Conservation (phyloP, 2,329 filamentous ascomycete species). For the Botrytis pseudocinerea region DNA sequence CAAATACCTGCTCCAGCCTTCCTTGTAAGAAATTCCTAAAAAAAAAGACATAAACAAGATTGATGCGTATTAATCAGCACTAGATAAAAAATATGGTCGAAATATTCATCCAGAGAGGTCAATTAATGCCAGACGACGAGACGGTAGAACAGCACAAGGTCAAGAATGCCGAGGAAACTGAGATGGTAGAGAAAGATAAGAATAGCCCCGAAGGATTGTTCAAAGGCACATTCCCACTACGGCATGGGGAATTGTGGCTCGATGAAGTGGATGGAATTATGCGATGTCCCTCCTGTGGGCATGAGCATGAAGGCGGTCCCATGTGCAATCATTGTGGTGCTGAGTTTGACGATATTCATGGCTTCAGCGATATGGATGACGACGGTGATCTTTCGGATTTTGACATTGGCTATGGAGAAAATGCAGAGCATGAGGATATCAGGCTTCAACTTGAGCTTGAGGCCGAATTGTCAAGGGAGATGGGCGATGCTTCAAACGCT, state of each 20-base stretch:
- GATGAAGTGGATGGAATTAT: constrained; percentile 61
- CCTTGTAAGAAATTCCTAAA: constrained; percentile 47
- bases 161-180: constrained; percentile 59
- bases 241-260: constrained; percentile 40
- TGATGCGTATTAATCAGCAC: constrained; percentile 18
- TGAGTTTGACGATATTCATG: constrained; percentile 35
- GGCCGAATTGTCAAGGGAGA: not conserved
- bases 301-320: constrained; percentile 62
- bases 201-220: constrained; percentile 59
- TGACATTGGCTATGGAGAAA: constrained; percentile 39
- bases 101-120: constrained; percentile 59
- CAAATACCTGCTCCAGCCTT: constrained; percentile 64
- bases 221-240: constrained; percentile 49
- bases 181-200: constrained; percentile 60
- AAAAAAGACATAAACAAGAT: not conserved
- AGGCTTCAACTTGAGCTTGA: constrained; percentile 16
- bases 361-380: constrained; percentile 21
- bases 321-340: constrained; percentile 53
- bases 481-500: not conserved
- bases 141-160: constrained; percentile 60
- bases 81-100: constrained; percentile 65
- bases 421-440: constrained; percentile 20
- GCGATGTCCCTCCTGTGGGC: constrained; percentile 62
- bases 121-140: constrained; percentile 63
- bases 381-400: constrained; percentile 17